Evolutionary conservation across 164 flowering plant genomes (phyloP).

Genomic region (Paratinospora sagittata): DNA sequence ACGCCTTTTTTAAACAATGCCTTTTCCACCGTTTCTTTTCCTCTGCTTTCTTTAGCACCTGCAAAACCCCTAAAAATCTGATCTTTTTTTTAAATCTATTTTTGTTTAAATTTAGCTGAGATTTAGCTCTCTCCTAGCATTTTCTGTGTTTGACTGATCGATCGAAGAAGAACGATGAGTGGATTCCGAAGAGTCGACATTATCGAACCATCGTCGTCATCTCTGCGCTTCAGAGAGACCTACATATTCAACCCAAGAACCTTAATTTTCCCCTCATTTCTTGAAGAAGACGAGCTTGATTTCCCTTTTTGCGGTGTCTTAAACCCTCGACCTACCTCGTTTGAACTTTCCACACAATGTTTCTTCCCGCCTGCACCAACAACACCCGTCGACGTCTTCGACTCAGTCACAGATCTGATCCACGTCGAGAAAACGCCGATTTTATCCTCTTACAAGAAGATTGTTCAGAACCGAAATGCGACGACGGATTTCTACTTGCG

Average conservation of each 20-base stretch:
- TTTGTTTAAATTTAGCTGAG: too few relatives aligned
- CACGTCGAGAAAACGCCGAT: conserved; percentile 43
- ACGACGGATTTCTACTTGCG: conserved; percentile 34
- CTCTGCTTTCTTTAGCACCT: background rate
- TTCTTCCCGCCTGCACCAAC: conserved; percentile 13
- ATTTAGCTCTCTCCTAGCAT: background rate
- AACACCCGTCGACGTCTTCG: conserved; percentile 28
- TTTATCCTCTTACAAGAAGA: conserved; percentile 27
- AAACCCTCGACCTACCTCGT: conserved; percentile 19
- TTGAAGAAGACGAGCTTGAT: conserved; percentile 25
- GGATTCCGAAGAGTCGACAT: conserved; percentile 41
- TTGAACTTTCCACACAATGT: conserved; percentile 18
- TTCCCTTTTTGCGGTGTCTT: conserved; percentile 33
- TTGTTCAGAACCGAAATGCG: conserved; percentile 16
- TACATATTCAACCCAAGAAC: conserved; percentile 28
- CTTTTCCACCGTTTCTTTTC: too few relatives aligned
- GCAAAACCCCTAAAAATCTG: background rate
- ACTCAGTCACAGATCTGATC: conserved; percentile 51
- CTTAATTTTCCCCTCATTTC: conserved; percentile 27
- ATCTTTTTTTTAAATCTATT: background rate
- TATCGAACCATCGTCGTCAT: conserved; percentile 30
- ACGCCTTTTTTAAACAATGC: too few relatives aligned
- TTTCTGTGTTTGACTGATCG: background rate
- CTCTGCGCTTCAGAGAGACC: conserved; percentile 30
- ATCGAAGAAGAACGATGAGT: conserved; percentile 34